A percentile compares a stretch with the other conserved stretches of the same genome.
phyloP scores from a whole-genome alignment of 371 early-diverging fungal species.

The Rhizomucor miehei region DNA sequence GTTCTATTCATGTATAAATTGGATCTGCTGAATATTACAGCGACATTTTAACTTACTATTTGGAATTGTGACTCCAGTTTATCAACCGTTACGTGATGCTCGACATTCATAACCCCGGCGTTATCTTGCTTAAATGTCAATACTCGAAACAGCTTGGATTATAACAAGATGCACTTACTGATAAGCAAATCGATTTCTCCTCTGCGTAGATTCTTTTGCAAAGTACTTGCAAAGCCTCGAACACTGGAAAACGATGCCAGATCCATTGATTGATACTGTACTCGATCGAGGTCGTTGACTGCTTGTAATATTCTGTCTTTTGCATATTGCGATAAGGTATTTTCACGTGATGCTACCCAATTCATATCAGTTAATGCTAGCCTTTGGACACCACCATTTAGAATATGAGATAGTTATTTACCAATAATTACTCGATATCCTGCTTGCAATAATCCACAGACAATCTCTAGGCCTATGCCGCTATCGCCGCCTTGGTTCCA shows the following conservation, averaged over 20 bases:
- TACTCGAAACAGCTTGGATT: not conserved
- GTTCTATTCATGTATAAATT: slow-evolving; percentile 19
- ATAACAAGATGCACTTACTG: slow-evolving; percentile 20
- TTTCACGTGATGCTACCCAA: slow-evolving; percentile 12
- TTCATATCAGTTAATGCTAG: not conserved
- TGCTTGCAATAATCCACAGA: slow-evolving; percentile 25
- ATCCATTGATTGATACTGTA: slow-evolving; percentile 14
- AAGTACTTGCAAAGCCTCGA: slow-evolving; percentile 11
- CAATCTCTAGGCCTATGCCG: slow-evolving; percentile 42
- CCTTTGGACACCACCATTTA: not conserved
- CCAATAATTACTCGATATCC: slow-evolving; percentile 40
- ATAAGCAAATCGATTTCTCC: slow-evolving; percentile 25
- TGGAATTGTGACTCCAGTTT: slow-evolving; percentile 72
- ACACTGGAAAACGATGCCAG: slow-evolving; percentile 25
- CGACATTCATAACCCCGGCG: slow-evolving; percentile 75
- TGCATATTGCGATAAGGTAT: not conserved
- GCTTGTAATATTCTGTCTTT: not conserved
- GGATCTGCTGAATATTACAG: not conserved
- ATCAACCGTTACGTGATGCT: slow-evolving; percentile 58
- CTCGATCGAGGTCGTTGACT: not conserved
- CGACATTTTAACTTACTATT: slow-evolving; percentile 21
- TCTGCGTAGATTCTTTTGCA: slow-evolving; percentile 16
- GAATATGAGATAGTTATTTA: slow-evolving; percentile 5
- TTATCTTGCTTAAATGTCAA: slow-evolving; percentile 38
- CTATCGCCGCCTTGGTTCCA: slow-evolving; percentile 49